A percentile compares a stretch with the other conserved stretches of the same genome.
Evolutionary conservation across 2,329 filamentous ascomycete genomes (phyloP).

Genomic region (Verticillium nonalfalfae): DNA sequence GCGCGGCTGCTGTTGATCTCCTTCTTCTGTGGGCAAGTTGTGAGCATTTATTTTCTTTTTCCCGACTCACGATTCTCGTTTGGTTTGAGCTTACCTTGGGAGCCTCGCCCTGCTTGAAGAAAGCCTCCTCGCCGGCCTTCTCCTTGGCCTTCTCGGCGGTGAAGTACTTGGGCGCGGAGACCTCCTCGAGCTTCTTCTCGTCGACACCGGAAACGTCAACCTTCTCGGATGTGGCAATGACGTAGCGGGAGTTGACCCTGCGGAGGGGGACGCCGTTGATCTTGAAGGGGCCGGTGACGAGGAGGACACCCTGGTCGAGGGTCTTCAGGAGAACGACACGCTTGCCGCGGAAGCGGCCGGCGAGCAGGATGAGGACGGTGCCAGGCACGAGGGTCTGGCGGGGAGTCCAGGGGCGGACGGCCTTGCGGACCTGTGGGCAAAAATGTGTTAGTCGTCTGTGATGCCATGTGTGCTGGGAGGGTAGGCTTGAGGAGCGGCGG

Average conservation of each 20-base stretch:
- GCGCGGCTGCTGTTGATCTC: constrained; percentile 84
- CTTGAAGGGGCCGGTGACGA: constrained; percentile 99
- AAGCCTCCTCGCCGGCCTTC: constrained; percentile 96
- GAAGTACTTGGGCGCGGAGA: constrained; percentile 83
- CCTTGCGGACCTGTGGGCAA: constrained; percentile 76
- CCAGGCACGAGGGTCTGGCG: constrained; percentile 88
- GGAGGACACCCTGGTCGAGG: constrained; percentile 94
- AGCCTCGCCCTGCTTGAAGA: constrained; percentile 99
- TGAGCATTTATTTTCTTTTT: constrained; percentile 14
- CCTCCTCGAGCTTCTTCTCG: constrained; percentile 79
- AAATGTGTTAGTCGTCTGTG: not conserved
- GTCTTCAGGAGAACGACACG: constrained; percentile 98
- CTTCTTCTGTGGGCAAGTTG: constrained; percentile 72
- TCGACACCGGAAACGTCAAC: constrained; percentile 83
- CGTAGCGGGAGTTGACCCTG: constrained; percentile 88
- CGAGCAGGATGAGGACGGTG: constrained; percentile 96
- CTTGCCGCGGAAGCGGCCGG: constrained; percentile 99
- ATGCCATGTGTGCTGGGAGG: not conserved
- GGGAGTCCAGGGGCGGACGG: constrained; percentile 78
- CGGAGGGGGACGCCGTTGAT: constrained; percentile 98
- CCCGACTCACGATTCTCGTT: too few species aligned
- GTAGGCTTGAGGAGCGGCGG: not conserved
- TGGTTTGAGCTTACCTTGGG: constrained; percentile 63
- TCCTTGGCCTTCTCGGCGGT: constrained; percentile 89
- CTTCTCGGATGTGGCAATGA: constrained; percentile 84